These are phyloP conservation scores for Colletotrichum sp. DNA, from an alignment of 2,329 filamentous ascomycete genomes.

Conservation along the genomic window DNA sequence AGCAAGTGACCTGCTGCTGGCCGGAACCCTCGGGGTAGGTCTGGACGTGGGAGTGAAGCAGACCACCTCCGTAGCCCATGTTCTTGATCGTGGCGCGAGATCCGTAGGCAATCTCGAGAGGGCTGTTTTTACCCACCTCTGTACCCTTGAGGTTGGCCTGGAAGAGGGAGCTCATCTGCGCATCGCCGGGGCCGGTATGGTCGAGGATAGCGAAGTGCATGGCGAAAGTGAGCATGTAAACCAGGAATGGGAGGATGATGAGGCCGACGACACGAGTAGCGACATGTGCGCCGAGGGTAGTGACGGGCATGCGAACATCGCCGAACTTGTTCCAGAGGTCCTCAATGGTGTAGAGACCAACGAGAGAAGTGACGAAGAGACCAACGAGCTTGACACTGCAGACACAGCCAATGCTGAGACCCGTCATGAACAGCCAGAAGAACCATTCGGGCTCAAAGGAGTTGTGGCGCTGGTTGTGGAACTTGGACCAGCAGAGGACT, in stretches of 20 bases:
- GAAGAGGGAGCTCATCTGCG: constrained; percentile 99
- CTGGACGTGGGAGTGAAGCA: constrained; percentile 95
- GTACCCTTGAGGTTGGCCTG: constrained; percentile 95
- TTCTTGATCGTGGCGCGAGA: constrained; percentile 96
- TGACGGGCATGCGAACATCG: constrained; percentile 85
- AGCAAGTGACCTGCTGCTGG: constrained; percentile 98
- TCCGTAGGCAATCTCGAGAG: constrained; percentile 87
- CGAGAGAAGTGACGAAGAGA: constrained; percentile 91
- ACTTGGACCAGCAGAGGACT: constrained; percentile 95
- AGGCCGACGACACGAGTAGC: constrained; percentile 82
- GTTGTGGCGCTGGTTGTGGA: constrained; percentile 85
- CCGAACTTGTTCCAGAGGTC: constrained; percentile 99
- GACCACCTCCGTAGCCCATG: constrained; percentile 97
- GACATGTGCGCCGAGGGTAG: constrained; percentile 77
- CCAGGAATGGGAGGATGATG: constrained; percentile 85
- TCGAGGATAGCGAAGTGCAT: constrained; percentile 93
- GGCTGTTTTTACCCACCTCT: constrained; percentile 92
- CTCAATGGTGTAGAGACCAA: constrained; percentile 94
- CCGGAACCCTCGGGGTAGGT: constrained; percentile 92
- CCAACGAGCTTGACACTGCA: constrained; percentile 99
- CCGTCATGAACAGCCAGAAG: constrained; percentile 91
- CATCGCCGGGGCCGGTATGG: constrained; percentile 93
- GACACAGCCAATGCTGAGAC: constrained; percentile 95
- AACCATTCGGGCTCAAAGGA: constrained; percentile 95
- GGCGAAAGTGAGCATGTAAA: constrained; percentile 96